These are phyloP conservation scores for Daldinia loculata DNA, from an alignment of 495 filamentous ascomycete species.

Conservation along the genomic window DNA sequence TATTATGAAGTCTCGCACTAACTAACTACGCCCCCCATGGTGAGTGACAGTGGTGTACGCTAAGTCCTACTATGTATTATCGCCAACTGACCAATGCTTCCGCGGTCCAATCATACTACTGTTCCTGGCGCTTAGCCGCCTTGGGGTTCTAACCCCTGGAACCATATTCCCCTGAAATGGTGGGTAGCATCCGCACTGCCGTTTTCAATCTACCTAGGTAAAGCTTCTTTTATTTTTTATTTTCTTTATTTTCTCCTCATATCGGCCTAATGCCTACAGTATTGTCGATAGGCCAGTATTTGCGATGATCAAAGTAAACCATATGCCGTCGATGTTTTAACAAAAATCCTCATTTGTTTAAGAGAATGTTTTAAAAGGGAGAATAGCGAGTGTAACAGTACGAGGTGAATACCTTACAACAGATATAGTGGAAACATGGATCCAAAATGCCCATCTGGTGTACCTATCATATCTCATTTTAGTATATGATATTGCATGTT, in stretches of 20 bases:
- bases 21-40: conserved; percentile 1
- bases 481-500: background rate
- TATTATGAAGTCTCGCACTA: conserved; percentile 1
- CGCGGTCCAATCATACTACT: conserved; percentile 56
- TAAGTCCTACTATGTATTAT: conserved; percentile 39
- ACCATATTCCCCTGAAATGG: conserved; percentile 22
- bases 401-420: background rate
- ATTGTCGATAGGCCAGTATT: background rate
- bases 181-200: conserved; percentile 17
- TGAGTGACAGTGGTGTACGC: conserved; percentile 25
- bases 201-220: conserved; percentile 9
- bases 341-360: too few species aligned
- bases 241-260: background rate
- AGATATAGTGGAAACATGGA: conserved; percentile 4
- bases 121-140: conserved; percentile 58
- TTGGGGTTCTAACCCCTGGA: conserved; percentile 29
- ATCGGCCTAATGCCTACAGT: background rate
- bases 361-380: background rate
- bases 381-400: background rate
- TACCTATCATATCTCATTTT: conserved; percentile 23
- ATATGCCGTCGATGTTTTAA: background rate
- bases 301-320: background rate
- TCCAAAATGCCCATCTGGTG: background rate
- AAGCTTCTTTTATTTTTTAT: background rate
- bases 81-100: conserved; percentile 50